These are phyloP conservation scores for Auricularia auricula-judae DNA, from an alignment of 768 basidiomycete species.

Conservation along the genomic window DNA sequence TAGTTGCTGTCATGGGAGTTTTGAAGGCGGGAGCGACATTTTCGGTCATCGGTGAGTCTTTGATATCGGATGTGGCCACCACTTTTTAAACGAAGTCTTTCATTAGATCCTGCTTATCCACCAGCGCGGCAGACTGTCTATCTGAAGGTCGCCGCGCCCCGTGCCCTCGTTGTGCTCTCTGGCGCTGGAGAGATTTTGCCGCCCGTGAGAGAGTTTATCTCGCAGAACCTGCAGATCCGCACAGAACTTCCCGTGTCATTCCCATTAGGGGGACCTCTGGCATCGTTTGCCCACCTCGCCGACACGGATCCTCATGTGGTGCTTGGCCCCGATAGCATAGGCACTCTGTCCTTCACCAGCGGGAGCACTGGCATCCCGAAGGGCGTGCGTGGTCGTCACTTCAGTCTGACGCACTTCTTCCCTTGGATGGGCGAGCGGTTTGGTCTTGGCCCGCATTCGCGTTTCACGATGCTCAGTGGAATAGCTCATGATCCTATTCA, in stretches of 20 bases:
- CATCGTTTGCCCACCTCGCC: constrained; percentile 39
- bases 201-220: constrained; percentile 74
- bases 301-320: constrained; percentile 68
- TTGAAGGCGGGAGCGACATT: constrained; percentile 94
- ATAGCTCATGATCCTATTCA: constrained; percentile 99
- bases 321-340: constrained; percentile 91
- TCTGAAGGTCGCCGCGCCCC: constrained; percentile 83
- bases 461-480: constrained; percentile 97
- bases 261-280: constrained; percentile 21
- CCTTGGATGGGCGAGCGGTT: constrained; percentile 97
- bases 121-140: constrained; percentile 87
- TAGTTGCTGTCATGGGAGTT: constrained; percentile 93
- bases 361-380: constrained; percentile 98
- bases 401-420: constrained; percentile 96
- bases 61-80: too few species aligned
- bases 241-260: constrained; percentile 65
- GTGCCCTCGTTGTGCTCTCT: constrained; percentile 81
- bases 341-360: constrained; percentile 91
- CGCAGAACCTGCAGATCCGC: constrained; percentile 68
- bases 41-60: constrained; percentile 79
- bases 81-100: not conserved
- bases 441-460: constrained; percentile 57
- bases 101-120: constrained; percentile 89
- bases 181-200: constrained; percentile 77
- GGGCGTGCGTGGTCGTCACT: constrained; percentile 93